Conservation (phyloP, 208 protist genomes). For the Vickermania ingenoplastis region DNA sequence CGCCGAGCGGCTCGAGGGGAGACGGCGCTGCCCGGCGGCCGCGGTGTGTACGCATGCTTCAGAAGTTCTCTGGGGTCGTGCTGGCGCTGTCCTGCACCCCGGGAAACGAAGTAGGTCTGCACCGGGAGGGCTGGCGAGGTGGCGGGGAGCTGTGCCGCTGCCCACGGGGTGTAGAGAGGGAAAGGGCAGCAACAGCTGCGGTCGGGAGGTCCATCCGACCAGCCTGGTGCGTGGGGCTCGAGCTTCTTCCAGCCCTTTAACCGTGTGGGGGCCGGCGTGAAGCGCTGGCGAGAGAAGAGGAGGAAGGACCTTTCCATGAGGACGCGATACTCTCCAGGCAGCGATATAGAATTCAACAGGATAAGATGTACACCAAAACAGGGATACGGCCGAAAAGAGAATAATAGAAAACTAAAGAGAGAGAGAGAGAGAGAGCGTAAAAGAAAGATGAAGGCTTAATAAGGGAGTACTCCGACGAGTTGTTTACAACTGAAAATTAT, state of each 20-base stretch:
- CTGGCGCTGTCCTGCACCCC: no score
- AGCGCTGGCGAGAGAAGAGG: no score
- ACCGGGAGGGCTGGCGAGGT: neutral
- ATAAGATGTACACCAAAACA: neutral
- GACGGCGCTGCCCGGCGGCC: neutral
- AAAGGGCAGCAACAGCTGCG: slow-evolving; percentile 42
- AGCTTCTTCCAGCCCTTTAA: no score
- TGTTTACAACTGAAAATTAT: no score
- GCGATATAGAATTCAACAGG: neutral
- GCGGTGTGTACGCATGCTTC: neutral
- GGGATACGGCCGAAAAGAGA: neutral
- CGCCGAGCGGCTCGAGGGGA: neutral
- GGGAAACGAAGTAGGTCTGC: neutral
- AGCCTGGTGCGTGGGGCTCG: neutral
- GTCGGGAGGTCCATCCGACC: slow-evolving; percentile 9
- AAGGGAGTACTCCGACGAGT: no score
- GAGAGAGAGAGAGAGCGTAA: no score
- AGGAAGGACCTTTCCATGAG: neutral
- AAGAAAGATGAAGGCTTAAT: no score
- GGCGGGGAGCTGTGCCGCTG: slow-evolving; percentile 29
- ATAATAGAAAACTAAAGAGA: no score
- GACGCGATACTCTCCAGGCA: neutral
- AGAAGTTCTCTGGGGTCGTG: neutral
- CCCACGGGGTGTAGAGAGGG: slow-evolving; percentile 50
- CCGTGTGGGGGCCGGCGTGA: no score